A percentile compares a stretch with the other conserved stretches of the same genome.
These are phyloP conservation scores for Tolypocladium album DNA, from an alignment of 2,329 filamentous ascomycete species.

Conservation along the genomic window DNA sequence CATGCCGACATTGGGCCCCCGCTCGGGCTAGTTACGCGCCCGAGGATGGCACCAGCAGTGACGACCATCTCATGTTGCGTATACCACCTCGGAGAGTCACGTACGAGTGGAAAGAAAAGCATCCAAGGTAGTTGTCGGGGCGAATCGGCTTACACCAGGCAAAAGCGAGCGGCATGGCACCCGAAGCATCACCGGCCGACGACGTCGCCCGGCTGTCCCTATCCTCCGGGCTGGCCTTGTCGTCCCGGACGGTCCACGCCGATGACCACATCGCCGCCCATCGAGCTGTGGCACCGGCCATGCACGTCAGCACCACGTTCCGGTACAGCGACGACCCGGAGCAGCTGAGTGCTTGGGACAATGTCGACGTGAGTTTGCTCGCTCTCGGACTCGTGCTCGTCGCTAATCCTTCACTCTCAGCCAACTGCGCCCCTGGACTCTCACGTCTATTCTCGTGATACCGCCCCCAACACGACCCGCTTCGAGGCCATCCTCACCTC, in stretches of 20 bases:
- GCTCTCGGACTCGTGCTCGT: neutral
- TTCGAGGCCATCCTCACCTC: conserved; percentile 73
- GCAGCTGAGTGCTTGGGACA: conserved; percentile 40
- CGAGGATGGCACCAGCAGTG: neutral
- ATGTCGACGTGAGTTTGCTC: conserved; percentile 40
- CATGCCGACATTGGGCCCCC: neutral
- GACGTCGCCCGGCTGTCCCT: conserved; percentile 28
- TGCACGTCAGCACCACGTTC: conserved; percentile 89
- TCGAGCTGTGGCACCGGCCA: conserved; percentile 73
- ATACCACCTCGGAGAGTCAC: neutral
- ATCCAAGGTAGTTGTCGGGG: too few species aligned
- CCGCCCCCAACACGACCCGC: conserved; percentile 70
- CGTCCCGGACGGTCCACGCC: conserved; percentile 70
- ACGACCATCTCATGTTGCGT: neutral
- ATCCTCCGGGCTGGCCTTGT: conserved; percentile 37
- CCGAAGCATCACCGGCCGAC: neutral
- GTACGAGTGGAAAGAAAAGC: neutral
- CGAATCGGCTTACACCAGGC: neutral
- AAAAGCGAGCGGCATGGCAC: conserved; percentile 1
- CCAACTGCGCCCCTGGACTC: conserved; percentile 42
- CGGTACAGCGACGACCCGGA: conserved; percentile 66
- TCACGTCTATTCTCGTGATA: conserved; percentile 76
- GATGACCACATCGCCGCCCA: conserved; percentile 67
- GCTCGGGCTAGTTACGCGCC: neutral
- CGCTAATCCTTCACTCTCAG: conserved; percentile 16